These are phyloP conservation scores for Septoria linicola DNA, from an alignment of 2,329 filamentous ascomycete species.

Conservation along the genomic window DNA sequence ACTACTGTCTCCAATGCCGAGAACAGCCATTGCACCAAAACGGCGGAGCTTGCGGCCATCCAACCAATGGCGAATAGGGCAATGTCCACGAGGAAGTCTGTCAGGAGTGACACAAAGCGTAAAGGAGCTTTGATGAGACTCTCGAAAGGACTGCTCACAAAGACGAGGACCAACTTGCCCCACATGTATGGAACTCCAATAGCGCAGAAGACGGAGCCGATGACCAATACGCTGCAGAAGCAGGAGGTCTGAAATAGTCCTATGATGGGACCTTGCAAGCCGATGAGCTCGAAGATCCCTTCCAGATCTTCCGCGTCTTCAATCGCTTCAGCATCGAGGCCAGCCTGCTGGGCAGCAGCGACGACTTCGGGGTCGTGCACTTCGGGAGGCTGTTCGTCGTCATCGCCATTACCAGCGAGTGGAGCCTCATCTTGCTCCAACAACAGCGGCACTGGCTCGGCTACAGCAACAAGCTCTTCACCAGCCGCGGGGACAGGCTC, in stretches of 20 bases:
- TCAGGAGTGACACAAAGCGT: constrained; percentile 67
- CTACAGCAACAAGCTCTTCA: constrained; percentile 61
- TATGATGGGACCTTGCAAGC: constrained; percentile 89
- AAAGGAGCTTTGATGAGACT: constrained; percentile 67
- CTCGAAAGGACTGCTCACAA: constrained; percentile 74
- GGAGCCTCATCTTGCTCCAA: constrained; percentile 43
- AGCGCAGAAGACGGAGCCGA: constrained; percentile 78
- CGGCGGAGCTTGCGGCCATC: constrained; percentile 19
- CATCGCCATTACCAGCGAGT: constrained; percentile 9
- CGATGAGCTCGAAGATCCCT: constrained; percentile 91
- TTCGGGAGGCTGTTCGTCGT: constrained; percentile 5
- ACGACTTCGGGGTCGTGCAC: constrained; percentile 55
- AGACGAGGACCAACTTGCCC: constrained; percentile 78
- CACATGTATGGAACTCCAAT: constrained; percentile 91
- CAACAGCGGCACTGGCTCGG: constrained; percentile 60
- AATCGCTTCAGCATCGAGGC: constrained; percentile 70
- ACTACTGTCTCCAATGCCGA: constrained; percentile 12
- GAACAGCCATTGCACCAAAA: constrained; percentile 18
- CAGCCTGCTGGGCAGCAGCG: constrained; percentile 65
- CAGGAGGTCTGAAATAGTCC: constrained; percentile 92
- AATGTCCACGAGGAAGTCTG: constrained; percentile 77
- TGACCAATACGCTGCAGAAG: constrained; percentile 88
- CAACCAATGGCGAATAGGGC: constrained; percentile 59
- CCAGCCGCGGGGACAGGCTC: constrained; percentile 47
- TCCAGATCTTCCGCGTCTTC: constrained; percentile 91